These are phyloP conservation scores for Thelonectria olida DNA, from an alignment of 2,329 filamentous ascomycete species.

Conservation along the genomic window DNA sequence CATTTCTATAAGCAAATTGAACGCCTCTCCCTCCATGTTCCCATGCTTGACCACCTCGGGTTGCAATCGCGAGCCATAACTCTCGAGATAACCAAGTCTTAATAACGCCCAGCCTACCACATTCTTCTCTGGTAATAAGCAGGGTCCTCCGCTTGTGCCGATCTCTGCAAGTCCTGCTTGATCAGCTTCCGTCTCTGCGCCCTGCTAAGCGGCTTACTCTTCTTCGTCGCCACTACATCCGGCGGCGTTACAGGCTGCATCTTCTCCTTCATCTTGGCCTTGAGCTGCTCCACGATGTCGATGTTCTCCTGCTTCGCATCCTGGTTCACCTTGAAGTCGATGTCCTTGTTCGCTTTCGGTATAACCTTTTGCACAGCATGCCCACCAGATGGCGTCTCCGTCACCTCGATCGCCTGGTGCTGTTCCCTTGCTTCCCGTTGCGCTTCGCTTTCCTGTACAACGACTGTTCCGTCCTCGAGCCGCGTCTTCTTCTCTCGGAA, in stretches of 20 bases:
- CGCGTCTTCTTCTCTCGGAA: conserved; percentile 57
- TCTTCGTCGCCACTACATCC: conserved; percentile 43
- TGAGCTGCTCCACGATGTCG: conserved; percentile 44
- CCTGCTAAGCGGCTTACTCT: conserved; percentile 55
- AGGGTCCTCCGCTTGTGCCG: conserved; percentile 56
- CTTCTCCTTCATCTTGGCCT: conserved; percentile 45
- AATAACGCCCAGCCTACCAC: conserved; percentile 50
- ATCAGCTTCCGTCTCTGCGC: conserved; percentile 66
- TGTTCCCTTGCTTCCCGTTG: conserved; percentile 41
- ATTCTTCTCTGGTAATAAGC: conserved; percentile 65
- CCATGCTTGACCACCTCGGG: background rate
- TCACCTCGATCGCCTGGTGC: conserved; percentile 47
- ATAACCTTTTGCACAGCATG: conserved; percentile 11
- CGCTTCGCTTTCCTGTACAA: conserved; percentile 50
- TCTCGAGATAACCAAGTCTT: background rate
- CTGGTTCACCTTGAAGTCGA: conserved; percentile 18
- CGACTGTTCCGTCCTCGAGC: conserved; percentile 56
- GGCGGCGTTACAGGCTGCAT: conserved; percentile 47
- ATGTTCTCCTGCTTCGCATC: conserved; percentile 38
- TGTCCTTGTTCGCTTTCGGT: conserved; percentile 22
- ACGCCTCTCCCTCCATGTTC: conserved; percentile 1
- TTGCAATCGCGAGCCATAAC: background rate
- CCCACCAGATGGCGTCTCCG: conserved; percentile 39
- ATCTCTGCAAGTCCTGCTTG: conserved; percentile 63
- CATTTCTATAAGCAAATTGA: background rate